Percentiles rank a stretch among this genome's conserved stretches.
Conservation (phyloP, 2,329 filamentous ascomycete species). For the Trichoderma harzianum region DNA sequence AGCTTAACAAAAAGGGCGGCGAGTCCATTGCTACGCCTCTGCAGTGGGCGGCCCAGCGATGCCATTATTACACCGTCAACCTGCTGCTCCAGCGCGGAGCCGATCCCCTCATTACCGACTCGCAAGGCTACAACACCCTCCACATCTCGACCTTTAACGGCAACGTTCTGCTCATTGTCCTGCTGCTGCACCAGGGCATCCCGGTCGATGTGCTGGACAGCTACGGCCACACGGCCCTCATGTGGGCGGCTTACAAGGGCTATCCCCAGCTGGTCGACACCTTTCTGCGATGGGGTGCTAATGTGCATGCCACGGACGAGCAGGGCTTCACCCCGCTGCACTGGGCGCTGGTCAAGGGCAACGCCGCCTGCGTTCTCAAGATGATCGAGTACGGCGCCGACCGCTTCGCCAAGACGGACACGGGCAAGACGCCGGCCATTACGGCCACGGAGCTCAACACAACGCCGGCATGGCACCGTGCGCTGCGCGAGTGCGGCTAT, state of each 20-base stretch:
- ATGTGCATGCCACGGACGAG: conserved; percentile 85
- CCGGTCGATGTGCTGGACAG: conserved; percentile 87
- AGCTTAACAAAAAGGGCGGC: conserved; percentile 92
- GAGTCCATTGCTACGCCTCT: conserved; percentile 91
- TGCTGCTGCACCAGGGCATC: conserved; percentile 92
- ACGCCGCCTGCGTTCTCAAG: conserved; percentile 83
- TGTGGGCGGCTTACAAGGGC: conserved; percentile 99
- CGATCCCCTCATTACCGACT: conserved; percentile 86
- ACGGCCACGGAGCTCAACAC: conserved; percentile 92
- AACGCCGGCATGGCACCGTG: conserved; percentile 73
- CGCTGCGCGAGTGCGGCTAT: conserved; percentile 80
- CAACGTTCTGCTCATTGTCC: conserved; percentile 82
- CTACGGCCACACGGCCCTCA: conserved; percentile 88
- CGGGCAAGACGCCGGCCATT: conserved; percentile 83
- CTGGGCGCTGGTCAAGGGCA: conserved; percentile 95
- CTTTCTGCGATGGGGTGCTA: conserved; percentile 91
- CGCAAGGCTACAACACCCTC: conserved; percentile 96
- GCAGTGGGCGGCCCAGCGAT: conserved; percentile 95
- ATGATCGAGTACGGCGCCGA: conserved; percentile 94
- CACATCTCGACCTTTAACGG: conserved; percentile 97
- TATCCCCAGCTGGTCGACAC: conserved; percentile 89
- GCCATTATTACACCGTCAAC: conserved; percentile 94
- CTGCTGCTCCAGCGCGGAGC: conserved; percentile 87
- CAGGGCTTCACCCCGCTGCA: conserved; percentile 92
- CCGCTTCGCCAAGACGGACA: conserved; percentile 81